phyloP scores from a whole-genome alignment of 148 eudicot genomes.

The Camellia sinensis region DNA sequence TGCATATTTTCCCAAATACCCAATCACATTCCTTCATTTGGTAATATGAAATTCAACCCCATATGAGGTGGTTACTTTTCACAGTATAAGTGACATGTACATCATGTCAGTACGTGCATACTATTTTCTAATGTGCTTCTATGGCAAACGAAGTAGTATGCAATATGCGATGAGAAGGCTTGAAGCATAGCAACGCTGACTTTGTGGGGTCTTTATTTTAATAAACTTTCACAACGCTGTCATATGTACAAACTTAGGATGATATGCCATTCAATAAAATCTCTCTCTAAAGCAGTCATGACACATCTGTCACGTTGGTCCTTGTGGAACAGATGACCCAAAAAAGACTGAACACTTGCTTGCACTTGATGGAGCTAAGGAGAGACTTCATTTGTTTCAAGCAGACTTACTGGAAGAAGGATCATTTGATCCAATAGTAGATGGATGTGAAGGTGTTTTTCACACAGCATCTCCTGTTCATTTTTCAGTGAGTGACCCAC shows the following conservation, averaged over 20 bases:
- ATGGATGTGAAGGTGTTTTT: conserved; percentile 35
- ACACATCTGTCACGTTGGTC: background rate
- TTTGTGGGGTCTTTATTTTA: too few relatives aligned
- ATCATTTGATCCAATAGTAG: conserved; percentile 29
- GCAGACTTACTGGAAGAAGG: conserved; percentile 31
- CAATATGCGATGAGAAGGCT: too few relatives aligned
- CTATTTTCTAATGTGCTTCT: too few relatives aligned
- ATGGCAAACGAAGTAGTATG: too few relatives aligned
- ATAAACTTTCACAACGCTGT: background rate
- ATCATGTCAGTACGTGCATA: too few relatives aligned
- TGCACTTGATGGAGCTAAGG: conserved; percentile 34
- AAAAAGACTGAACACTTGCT: conserved; percentile 33
- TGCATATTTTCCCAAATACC: too few relatives aligned
- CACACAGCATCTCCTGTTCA: conserved; percentile 38
- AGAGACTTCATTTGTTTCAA: conserved; percentile 39
- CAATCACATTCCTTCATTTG: too few relatives aligned
- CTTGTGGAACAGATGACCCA: conserved; percentile 20
- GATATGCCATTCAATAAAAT: background rate
- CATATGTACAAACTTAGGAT: background rate
- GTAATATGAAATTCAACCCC: too few relatives aligned
- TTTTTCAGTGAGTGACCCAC: conserved; percentile 23
- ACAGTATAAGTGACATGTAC: too few relatives aligned
- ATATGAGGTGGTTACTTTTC: too few relatives aligned
- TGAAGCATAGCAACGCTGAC: too few relatives aligned
- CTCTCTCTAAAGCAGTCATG: background rate